Evolutionary conservation across 306 rosid genomes (phyloP).

Genomic region (Cajanus cajan): DNA sequence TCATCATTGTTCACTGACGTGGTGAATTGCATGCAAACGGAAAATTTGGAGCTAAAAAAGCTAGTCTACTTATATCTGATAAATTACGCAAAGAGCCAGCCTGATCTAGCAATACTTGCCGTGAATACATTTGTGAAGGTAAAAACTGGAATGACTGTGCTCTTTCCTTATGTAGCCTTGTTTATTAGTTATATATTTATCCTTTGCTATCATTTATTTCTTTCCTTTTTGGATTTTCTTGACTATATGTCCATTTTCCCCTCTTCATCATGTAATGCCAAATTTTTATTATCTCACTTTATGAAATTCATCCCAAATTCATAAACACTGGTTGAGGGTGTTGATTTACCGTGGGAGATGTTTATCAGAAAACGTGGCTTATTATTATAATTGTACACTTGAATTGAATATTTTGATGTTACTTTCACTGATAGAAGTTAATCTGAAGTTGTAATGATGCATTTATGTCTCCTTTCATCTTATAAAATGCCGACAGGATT

Average conservation of each 20-base stretch:
- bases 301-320: not conserved
- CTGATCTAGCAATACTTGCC: conserved; percentile 93
- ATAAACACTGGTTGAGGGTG: not conserved
- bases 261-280: not conserved
- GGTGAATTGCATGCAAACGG: conserved; percentile 95
- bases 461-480: not conserved
- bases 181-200: not conserved
- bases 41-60: conserved; percentile 91
- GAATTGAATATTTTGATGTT: not conserved
- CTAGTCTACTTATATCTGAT: conserved; percentile 86
- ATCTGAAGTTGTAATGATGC: not conserved
- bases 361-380: not conserved
- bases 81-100: conserved; percentile 94
- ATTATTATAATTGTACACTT: not conserved
- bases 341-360: not conserved
- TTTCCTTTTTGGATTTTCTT: conserved; percentile 2
- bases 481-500: conserved; percentile 60
- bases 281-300: not conserved
- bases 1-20: conserved; percentile 90
- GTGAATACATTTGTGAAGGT: conserved; percentile 97
- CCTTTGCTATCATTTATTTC: not conserved
- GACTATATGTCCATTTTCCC: not conserved
- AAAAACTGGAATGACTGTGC: conserved; percentile 26
- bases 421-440: not conserved
- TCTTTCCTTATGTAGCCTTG: not conserved